Evolutionary conservation across 163 green algal genomes (phyloP), one percentile per base, ranked within the genome.

Genomic region (Scenedesmus sp.): DNA sequence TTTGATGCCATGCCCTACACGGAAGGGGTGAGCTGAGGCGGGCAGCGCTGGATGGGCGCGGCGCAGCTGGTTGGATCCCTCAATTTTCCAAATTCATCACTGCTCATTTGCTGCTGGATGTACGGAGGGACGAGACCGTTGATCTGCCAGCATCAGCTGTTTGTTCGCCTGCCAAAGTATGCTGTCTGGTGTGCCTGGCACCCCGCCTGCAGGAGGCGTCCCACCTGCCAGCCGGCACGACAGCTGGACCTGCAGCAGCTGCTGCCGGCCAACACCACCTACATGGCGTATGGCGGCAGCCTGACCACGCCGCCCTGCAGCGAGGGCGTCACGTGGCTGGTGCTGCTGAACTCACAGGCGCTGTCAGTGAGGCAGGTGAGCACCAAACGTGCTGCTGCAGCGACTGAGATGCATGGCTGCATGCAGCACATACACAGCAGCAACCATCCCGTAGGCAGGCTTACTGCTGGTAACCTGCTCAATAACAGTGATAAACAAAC

Each of bases 231-330:
- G 30, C 76, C 33, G 78, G 76, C 40, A 33, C 37, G 1, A n/a
- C 16, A 37, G 12, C 22, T 91, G 22, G 76, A 91, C 42, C 53
- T 91, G 76, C 53, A 86, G 53, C 26, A 30, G 30, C 76, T 91
- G 49, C 76, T 86, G 51, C 76, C 87, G 18, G 26, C 18, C 72
- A 86, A 86, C 76, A 76, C 24, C 22, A 72, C 18, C 18, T 91
- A 91, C 49, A 13, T 86, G 12, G 40, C 53, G 20, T 91, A 91
- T 49, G 40, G 26, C 0, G 88, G 88, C 81, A 85, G 61, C 65
- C 61, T 92, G 3, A 92, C 88, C 61, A 92, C 88, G 37, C 88
- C 88, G 40, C 88, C 88, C 24, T 92, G 88, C 81, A 92, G 43
- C 4, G 88, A 92, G 46, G 81, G 88, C 37, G 81, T 92, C 80